Evolutionary conservation across 2,329 filamentous ascomycete species (phyloP).

Genomic region (Colletotrichum sidae): DNA sequence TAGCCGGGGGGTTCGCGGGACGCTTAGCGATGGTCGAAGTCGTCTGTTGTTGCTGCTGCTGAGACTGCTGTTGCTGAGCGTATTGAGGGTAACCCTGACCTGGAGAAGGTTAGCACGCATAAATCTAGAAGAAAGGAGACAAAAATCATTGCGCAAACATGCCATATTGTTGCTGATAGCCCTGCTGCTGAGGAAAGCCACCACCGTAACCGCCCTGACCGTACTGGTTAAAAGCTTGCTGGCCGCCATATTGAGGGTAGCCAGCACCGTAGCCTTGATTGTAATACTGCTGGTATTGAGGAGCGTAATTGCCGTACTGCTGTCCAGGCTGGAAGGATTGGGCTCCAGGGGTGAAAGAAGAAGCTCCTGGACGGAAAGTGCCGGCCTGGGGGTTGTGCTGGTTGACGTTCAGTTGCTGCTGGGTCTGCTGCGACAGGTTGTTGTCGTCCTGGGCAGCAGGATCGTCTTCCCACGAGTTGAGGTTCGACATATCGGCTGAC

Average conservation of each 20-base stretch:
- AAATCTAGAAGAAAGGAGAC: not conserved
- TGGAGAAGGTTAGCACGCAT: slow-evolving; percentile 10
- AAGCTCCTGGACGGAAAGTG: slow-evolving; percentile 61
- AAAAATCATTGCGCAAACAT: slow-evolving; percentile 2
- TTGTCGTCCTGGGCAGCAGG: slow-evolving; percentile 82
- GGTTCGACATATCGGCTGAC: slow-evolving; percentile 77
- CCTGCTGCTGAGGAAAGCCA: slow-evolving; percentile 49
- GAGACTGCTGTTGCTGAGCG: slow-evolving; percentile 58
- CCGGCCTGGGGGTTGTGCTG: slow-evolving; percentile 58
- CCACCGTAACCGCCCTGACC: slow-evolving; percentile 49
- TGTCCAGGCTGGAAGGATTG: slow-evolving; percentile 80
- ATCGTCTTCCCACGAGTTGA: slow-evolving; percentile 96
- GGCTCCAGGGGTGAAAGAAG: slow-evolving; percentile 80
- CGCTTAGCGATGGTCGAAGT: slow-evolving; percentile 74
- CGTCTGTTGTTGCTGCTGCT: slow-evolving; percentile 50
- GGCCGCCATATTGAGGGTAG: slow-evolving; percentile 67
- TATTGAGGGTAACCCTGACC: slow-evolving; percentile 61
- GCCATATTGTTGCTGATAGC: slow-evolving; percentile 61
- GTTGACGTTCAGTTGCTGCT: slow-evolving; percentile 81
- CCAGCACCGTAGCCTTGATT: slow-evolving; percentile 60
- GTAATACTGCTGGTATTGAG: slow-evolving; percentile 67
- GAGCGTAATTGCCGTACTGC: slow-evolving; percentile 68
- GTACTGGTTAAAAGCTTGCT: slow-evolving; percentile 60
- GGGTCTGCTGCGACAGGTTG: slow-evolving; percentile 80
- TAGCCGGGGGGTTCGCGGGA: slow-evolving; percentile 59